Conservation (phyloP, 352 stramenopile genomes). For the Phytopythium ostracodes region DNA sequence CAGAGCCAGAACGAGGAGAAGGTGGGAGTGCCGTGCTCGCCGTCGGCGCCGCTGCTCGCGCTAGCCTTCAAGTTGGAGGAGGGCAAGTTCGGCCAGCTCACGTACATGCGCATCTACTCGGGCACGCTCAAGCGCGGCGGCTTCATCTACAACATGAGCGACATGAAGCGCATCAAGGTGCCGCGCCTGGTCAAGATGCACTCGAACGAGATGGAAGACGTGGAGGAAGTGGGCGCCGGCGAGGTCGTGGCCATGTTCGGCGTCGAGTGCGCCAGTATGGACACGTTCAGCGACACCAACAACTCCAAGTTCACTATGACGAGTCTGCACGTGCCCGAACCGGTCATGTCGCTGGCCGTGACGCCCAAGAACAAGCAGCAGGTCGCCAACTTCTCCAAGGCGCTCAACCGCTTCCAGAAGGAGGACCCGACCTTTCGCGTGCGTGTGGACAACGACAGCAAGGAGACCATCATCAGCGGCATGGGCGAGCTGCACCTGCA, state of each 20-base stretch:
- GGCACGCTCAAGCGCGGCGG: slow-evolving; percentile 80
- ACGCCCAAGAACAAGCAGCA: slow-evolving; percentile 95
- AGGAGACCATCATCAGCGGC: slow-evolving; percentile 98
- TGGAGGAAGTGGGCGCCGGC: slow-evolving; percentile 91
- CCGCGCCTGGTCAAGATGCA: slow-evolving; percentile 99
- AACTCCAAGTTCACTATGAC: slow-evolving; percentile 92
- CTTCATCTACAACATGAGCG: slow-evolving; percentile 88
- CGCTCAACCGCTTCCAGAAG: slow-evolving; percentile 94
- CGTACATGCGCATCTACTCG: slow-evolving; percentile 96
- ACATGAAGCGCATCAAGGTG: slow-evolving; percentile 94
- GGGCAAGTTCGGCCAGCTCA: slow-evolving; percentile 98
- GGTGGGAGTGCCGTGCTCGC: slow-evolving; percentile 83
- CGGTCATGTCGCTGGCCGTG: slow-evolving; percentile 97
- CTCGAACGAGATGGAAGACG: slow-evolving; percentile 99
- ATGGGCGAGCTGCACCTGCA: slow-evolving; percentile 99
- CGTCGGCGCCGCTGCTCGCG: slow-evolving; percentile 91
- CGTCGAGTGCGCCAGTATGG: slow-evolving; percentile 98
- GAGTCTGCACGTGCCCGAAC: slow-evolving; percentile 97
- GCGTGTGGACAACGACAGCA: slow-evolving; percentile 95
- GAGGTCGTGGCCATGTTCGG: slow-evolving; percentile 99
- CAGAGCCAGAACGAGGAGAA: slow-evolving; percentile 90
- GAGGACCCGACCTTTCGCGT: slow-evolving; percentile 99
- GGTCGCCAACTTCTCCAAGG: slow-evolving; percentile 96
- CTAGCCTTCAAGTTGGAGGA: slow-evolving; percentile 99
- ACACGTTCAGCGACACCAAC: slow-evolving; percentile 94